Evolutionary conservation across 1,139 yeast species (phyloP), one percentile per base, ranked within the genome.

Genomic region (Geotrichum cucujoidarum): DNA sequence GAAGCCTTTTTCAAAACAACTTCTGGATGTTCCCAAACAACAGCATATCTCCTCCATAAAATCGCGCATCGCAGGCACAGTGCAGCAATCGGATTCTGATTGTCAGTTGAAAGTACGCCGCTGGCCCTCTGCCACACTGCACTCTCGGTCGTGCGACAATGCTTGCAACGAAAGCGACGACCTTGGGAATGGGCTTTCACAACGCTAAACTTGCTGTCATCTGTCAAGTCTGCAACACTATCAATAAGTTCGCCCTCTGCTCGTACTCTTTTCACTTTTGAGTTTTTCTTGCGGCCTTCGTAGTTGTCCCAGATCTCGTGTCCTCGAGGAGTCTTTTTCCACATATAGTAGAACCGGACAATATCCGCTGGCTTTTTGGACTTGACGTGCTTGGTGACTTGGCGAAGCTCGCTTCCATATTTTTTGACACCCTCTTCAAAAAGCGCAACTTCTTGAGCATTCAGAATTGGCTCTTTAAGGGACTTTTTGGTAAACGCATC

Each of bases 11-110:
- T 76, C 42, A 80, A 67, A 0, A 87, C 80, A 51, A 83, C 92
- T 20, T 69, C 61, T 0, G 96, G 95, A 42, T 78, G 80, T 56
- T 82, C 89, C 97, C 98, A 92, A n/a, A 73, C 73, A 0, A 86
- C 82, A 0, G 90, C 97, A 64, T 92, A 92, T 38, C 94, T 70
- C 62, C 96, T 74, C 98, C 98, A 92, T 37, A 92, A 64, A 50
- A 83, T 73, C 0, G 97, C 96, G 69, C 98, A 92, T 48, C 97
- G 73, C 43, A 76, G 69, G 63, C 98, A 92, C 17, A 92, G 68
- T 0, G 89, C 97, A 10, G 71, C 63, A 1, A 73, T 53, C 2
- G 66, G 64, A 24, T 62, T 60, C 5, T 60, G 61, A 2, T 53
- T 54, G 3, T 62, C 67, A 0, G 73, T 74, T 38, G 75, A 77